phyloP scores from a whole-genome alignment of 2,329 filamentous ascomycete species.

The Leptographium procerum region DNA sequence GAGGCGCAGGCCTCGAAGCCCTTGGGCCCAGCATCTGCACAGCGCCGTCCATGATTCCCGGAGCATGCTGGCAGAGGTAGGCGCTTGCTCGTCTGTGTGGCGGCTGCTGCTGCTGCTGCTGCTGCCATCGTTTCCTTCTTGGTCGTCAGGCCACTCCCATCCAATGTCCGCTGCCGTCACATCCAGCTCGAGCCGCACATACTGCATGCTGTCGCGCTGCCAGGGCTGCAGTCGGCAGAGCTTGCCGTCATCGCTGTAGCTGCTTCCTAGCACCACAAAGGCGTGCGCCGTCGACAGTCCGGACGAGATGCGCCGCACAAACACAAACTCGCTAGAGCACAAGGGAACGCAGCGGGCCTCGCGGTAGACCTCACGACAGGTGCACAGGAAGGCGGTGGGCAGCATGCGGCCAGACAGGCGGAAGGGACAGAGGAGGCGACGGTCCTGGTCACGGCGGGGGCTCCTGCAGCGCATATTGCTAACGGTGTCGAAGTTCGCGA shows the following conservation, averaged over 20 bases:
- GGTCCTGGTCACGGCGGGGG: neutral
- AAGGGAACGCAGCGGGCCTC: conserved; percentile 31
- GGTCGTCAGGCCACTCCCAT: neutral
- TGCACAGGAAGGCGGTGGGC: conserved; percentile 27
- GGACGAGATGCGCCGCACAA: conserved; percentile 15
- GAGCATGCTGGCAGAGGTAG: conserved; percentile 3
- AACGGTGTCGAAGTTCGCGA: too few species aligned
- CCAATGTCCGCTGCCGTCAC: conserved; percentile 26
- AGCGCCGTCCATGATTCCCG: conserved; percentile 22
- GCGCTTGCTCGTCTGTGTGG: too few species aligned
- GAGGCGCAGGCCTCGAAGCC: conserved; percentile 28
- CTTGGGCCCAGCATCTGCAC: conserved; percentile 21
- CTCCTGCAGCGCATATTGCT: too few species aligned
- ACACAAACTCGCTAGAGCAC: conserved; percentile 32
- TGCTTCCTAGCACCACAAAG: conserved; percentile 14
- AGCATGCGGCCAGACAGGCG: conserved; percentile 26
- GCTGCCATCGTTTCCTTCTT: neutral
- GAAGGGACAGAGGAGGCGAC: conserved; percentile 18
- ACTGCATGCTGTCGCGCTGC: conserved; percentile 30
- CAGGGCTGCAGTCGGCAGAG: conserved; percentile 21
- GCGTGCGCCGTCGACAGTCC: conserved; percentile 29
- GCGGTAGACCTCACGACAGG: conserved; percentile 28
- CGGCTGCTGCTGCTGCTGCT: neutral
- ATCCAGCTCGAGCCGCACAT: conserved; percentile 31
- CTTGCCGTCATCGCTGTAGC: too few species aligned